A percentile compares a stretch with the other conserved stretches of the same genome.
Conservation (phyloP, 75 land plant genomes). For the Ceratopteris richardii region DNA sequence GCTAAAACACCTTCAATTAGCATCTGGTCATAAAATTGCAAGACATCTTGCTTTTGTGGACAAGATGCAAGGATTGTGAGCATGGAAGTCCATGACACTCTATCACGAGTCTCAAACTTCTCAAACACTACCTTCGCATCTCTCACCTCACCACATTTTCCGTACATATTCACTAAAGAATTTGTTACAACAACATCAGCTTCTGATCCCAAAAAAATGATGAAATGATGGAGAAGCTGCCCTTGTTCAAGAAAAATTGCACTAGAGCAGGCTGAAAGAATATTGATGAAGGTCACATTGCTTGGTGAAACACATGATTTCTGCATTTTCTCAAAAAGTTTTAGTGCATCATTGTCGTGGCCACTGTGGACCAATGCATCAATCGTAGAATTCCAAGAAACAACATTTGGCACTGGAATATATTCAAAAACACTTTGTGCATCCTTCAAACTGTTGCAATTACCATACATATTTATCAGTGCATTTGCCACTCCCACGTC, state of each 20-base stretch:
- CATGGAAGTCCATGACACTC: conserved; percentile 19
- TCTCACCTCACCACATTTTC: conserved; percentile 28
- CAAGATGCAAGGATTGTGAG: conserved; percentile 11
- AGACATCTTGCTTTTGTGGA: conserved; percentile 12
- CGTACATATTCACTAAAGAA: conserved; percentile 35
- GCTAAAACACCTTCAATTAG: conserved; percentile 1
- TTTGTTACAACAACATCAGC: conserved; percentile 20
- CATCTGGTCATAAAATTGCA: conserved; percentile 1
- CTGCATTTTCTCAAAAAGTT: conserved; percentile 37
- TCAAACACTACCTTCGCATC: conserved; percentile 20
- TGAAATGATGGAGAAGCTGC: neutral
- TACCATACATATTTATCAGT: conserved; percentile 13
- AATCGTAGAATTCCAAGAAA: conserved; percentile 55
- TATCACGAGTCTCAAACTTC: conserved; percentile 10
- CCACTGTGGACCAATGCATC: conserved; percentile 35
- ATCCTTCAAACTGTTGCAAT: conserved; percentile 7
- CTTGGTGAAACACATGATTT: conserved; percentile 31
- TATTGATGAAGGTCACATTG: conserved; percentile 43
- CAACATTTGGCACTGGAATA: conserved; percentile 43
- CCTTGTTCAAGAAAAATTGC: neutral
- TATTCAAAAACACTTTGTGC: conserved; percentile 28
- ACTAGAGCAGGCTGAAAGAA: conserved; percentile 31
- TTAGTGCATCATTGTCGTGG: conserved; percentile 22
- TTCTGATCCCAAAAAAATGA: neutral
- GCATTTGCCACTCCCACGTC: conserved; percentile 6